phyloP scores from a whole-genome alignment of 2,329 filamentous ascomycete genomes.

The Lachnellula subtilissima region DNA sequence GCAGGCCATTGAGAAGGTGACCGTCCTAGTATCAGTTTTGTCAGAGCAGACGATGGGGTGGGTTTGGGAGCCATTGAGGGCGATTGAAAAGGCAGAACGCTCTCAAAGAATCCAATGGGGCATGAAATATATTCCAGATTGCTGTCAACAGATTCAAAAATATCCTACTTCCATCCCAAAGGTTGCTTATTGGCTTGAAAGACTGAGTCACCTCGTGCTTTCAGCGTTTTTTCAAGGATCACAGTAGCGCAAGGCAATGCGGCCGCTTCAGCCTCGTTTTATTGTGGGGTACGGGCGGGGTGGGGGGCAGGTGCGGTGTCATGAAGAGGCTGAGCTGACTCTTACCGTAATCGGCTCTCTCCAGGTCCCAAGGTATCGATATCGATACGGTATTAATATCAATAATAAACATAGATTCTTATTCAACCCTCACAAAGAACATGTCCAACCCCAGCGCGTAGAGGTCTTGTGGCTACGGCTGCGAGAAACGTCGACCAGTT shows the following conservation, averaged over 20 bases:
- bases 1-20: slow-evolving; percentile 17
- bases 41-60: slow-evolving; percentile 18
- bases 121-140: not conserved
- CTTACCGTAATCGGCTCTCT: not conserved
- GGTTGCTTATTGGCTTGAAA: not conserved
- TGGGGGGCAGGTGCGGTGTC: not conserved
- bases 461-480: slow-evolving; percentile 28
- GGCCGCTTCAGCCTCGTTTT: slow-evolving; percentile 5
- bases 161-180: not conserved
- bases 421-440: not conserved
- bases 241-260: not conserved
- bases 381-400: not conserved
- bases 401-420: slow-evolving; percentile 8
- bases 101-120: not conserved
- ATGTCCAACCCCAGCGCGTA: slow-evolving; percentile 25
- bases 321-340: not conserved
- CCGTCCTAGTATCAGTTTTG: slow-evolving; percentile 21
- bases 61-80: slow-evolving; percentile 28
- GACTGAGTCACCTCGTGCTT: not conserved
- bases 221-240: not conserved
- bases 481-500: slow-evolving; percentile 19
- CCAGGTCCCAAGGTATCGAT: not conserved
- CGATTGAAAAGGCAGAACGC: not conserved
- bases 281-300: not conserved
- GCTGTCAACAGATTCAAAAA: not conserved